Conservation (phyloP, 2,329 filamentous ascomycete species). For the Talaromyces sp. region DNA sequence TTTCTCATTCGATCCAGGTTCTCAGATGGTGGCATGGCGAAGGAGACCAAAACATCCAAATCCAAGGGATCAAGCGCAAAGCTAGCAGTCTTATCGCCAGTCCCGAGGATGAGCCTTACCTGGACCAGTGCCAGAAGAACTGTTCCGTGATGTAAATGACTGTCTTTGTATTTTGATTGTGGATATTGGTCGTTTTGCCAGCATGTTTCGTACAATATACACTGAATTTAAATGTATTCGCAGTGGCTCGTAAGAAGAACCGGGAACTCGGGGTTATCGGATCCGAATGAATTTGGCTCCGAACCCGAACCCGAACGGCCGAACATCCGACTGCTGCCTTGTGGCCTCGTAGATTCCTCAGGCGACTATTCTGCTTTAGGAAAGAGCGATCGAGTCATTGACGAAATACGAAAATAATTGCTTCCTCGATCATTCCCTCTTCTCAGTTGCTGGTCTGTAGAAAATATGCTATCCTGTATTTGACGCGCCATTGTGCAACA, state of each 20-base stretch:
- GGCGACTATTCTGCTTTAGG: background rate
- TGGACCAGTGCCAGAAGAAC: conserved; percentile 56
- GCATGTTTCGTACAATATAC: background rate
- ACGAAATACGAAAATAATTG: background rate
- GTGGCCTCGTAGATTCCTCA: background rate
- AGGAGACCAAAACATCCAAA: conserved; percentile 72
- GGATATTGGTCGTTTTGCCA: background rate
- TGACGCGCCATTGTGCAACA: background rate
- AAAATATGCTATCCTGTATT: background rate
- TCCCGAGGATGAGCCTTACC: conserved; percentile 69
- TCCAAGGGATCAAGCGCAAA: conserved; percentile 67
- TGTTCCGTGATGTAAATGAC: conserved; percentile 47
- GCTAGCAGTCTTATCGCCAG: conserved; percentile 37
- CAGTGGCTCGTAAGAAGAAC: no score
- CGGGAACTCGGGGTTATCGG: background rate
- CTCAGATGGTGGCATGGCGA: conserved; percentile 90
- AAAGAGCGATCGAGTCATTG: background rate
- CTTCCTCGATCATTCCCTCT: background rate
- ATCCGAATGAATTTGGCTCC: background rate
- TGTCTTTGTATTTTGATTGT: no score
- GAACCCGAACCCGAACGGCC: background rate
- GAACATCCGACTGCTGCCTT: background rate
- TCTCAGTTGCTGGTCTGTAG: background rate
- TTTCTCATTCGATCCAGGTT: conserved; percentile 65
- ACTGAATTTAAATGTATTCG: no score